phyloP scores from a whole-genome alignment of 139 green algal species.

The Tetradesmus lagerheimii region DNA sequence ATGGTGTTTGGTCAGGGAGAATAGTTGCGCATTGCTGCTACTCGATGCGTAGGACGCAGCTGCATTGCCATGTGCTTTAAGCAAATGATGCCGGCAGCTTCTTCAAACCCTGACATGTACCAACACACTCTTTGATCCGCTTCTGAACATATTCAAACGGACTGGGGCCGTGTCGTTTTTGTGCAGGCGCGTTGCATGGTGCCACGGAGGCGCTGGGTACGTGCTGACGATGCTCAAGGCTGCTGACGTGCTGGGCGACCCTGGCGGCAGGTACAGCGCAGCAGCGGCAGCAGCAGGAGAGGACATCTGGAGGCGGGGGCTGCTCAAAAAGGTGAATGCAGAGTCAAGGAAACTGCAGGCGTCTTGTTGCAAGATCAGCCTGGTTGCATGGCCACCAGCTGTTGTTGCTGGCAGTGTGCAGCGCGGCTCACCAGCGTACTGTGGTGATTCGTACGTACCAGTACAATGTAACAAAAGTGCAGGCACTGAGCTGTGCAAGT shows the following conservation, averaged over 20 bases:
- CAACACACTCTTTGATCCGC: no score
- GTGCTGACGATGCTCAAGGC: constrained; percentile 58
- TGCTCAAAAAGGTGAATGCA: constrained; percentile 72
- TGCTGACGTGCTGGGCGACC: constrained; percentile 28
- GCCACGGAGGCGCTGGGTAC: constrained; percentile 65
- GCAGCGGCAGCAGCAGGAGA: constrained; percentile 60
- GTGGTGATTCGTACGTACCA: no score
- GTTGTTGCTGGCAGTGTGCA: not conserved
- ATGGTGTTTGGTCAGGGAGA: no score
- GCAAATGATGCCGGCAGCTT: no score
- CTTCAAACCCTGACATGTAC: no score
- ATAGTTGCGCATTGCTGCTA: no score
- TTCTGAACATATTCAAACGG: no score
- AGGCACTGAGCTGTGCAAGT: no score
- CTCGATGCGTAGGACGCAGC: not conserved
- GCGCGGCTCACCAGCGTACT: not conserved
- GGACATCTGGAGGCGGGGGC: constrained; percentile 69
- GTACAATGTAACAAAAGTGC: no score
- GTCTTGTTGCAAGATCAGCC: not conserved
- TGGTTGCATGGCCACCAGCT: not conserved
- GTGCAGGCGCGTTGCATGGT: constrained; percentile 67
- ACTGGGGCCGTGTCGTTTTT: not conserved
- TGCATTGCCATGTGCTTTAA: not conserved
- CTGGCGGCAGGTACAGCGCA: constrained; percentile 15
- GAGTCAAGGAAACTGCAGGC: not conserved